Conservation (phyloP, 106 monocot species). For the Acorus gramineus region DNA sequence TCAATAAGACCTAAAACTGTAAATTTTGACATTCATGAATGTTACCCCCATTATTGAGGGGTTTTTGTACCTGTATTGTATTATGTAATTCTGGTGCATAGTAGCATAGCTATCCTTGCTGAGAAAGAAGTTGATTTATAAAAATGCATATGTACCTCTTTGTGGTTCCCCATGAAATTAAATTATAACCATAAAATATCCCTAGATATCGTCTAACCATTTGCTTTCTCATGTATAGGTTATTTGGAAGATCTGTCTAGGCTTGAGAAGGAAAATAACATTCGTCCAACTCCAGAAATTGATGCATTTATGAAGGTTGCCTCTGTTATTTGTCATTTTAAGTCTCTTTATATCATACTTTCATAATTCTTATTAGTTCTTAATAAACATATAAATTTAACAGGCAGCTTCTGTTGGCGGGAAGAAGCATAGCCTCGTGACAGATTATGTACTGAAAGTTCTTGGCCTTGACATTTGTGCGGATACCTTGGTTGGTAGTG, state of each 20-base stretch:
- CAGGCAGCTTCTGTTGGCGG: constrained; percentile 39
- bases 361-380: too few relatives aligned
- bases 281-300: constrained; percentile 44
- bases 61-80: too few relatives aligned
- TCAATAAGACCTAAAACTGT: too few relatives aligned
- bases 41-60: too few relatives aligned
- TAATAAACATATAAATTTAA: background rate
- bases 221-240: constrained; percentile 4
- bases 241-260: constrained; percentile 27
- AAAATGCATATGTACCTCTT: too few relatives aligned
- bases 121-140: too few relatives aligned
- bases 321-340: background rate
- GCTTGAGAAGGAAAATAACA: constrained; percentile 38
- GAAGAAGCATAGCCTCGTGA: constrained; percentile 30
- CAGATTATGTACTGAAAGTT: constrained; percentile 45
- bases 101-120: too few relatives aligned
- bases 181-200: too few relatives aligned
- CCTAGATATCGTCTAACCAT: too few relatives aligned
- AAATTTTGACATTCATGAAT: too few relatives aligned
- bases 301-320: constrained; percentile 63
- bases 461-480: constrained; percentile 58
- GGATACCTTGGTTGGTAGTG: constrained; percentile 55
- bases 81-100: too few relatives aligned
- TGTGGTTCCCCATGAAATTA: too few relatives aligned
- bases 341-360: background rate